Base-by-base conservation (phyloP, 2,329 filamentous ascomycete species). In the Fusarium succisae region DNA sequence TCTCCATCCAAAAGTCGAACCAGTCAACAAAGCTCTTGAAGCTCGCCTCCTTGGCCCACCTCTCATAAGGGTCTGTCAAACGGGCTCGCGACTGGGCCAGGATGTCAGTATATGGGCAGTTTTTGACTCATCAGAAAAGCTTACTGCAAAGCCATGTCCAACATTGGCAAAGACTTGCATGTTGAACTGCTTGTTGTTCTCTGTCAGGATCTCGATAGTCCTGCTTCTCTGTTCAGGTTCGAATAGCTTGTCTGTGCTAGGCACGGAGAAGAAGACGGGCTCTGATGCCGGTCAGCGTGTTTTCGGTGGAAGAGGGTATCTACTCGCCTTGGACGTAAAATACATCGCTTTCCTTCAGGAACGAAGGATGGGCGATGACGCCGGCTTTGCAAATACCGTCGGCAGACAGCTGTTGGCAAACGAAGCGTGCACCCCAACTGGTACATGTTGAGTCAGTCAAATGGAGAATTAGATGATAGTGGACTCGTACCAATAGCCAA, bases 1-100 rank as follows among this genome's bases (percentile, higher is more conserved):
- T 24, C 5, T 24, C 8, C 12, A 62, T 22, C 58, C 50, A 57
- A 37, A 57, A 37, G n/a, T 57, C 58, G 5, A 62, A 37, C 58
- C 58, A 62, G 30, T 44, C 58, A 17, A 62, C 38, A n/a, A 62
- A 62, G 1, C 48, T 57, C 20, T 43, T 57, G 6, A 62, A 62
- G 10, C 32, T 39, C 8, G 51, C 37, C 20, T 62, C 58, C 1
- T 62, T 57, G 6, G 30, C 38, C 58, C 58, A 62, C 11, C 8
- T 62, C 24, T 62, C 50, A 14, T 62, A 62, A 2, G 20, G 30
- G 12, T 62, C 58, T 3, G 58, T 62, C 3, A 62, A 55, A 37
- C 30, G 20, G 4, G 20, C 50, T 43, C 58, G 48, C 1, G 58
- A 44, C 58, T 62, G 4, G 24, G 32, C 4, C 24, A 20, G 7